phyloP scores from a whole-genome alignment of 495 filamentous ascomycete genomes.

The Cercophora sp. region DNA sequence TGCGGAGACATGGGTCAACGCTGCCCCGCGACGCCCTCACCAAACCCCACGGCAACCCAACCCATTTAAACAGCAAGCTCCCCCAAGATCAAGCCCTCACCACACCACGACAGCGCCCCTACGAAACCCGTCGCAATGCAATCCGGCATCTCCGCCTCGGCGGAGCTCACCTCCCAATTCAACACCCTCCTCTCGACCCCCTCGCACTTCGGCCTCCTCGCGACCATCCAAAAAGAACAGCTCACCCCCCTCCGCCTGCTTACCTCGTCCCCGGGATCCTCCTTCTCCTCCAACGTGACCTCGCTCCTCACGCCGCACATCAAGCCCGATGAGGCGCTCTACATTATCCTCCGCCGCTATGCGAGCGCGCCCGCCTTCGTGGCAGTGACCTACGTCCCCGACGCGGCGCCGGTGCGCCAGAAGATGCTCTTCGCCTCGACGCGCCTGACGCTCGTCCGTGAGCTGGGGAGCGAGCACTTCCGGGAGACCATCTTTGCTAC shows the following conservation, averaged over 20 bases:
- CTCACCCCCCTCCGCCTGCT: slow-evolving; percentile 64
- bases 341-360: slow-evolving; percentile 76
- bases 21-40: neutral
- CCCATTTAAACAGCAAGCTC: neutral
- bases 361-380: slow-evolving; percentile 54
- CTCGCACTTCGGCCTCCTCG: slow-evolving; percentile 72
- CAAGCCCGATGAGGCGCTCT: slow-evolving; percentile 70
- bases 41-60: neutral
- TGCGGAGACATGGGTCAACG: neutral
- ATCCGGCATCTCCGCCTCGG: slow-evolving; percentile 83
- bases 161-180: slow-evolving; percentile 83
- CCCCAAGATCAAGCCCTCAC: neutral
- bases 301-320: slow-evolving; percentile 56
- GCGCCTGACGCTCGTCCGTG: slow-evolving; percentile 73
- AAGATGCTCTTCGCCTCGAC: slow-evolving; percentile 96
- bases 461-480: slow-evolving; percentile 88
- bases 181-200: slow-evolving; percentile 60
- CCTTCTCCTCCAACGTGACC: slow-evolving; percentile 60
- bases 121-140: no score
- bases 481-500: slow-evolving; percentile 72
- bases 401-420: slow-evolving; percentile 81
- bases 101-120: neutral
- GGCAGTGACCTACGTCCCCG: slow-evolving; percentile 86
- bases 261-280: slow-evolving; percentile 47
- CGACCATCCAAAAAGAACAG: slow-evolving; percentile 71